Conservation (phyloP, 441 rosid species). For the Manihot esculenta region DNA sequence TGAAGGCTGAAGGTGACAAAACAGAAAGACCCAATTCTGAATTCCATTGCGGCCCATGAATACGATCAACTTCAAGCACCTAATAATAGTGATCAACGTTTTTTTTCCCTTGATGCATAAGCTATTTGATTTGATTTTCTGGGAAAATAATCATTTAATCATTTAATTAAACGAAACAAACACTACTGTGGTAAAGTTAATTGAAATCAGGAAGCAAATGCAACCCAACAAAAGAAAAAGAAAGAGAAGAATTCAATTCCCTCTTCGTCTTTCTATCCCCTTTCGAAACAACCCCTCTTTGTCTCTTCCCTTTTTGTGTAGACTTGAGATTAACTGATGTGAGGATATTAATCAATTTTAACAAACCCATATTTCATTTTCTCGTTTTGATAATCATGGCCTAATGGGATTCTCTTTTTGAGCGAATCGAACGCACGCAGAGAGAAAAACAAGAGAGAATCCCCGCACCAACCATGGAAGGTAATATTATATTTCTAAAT, state of each 20-base stretch:
- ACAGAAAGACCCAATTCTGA: too few relatives aligned
- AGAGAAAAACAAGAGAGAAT: conserved; percentile 8
- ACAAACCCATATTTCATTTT: conserved; percentile 8
- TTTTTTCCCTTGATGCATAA: not conserved
- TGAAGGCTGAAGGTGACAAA: too few relatives aligned
- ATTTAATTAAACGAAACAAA: conserved; percentile 6
- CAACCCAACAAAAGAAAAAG: conserved; percentile 1
- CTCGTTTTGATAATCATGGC: not conserved
- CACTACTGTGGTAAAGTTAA: too few relatives aligned
- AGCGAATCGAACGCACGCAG: conserved; percentile 11
- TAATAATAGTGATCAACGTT: not conserved
- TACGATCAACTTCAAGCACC: too few relatives aligned
- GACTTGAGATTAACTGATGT: too few relatives aligned
- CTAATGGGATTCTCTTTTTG: conserved; percentile 28
- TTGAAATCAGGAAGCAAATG: not conserved
- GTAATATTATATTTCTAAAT: conserved; percentile 21
- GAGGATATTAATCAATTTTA: not conserved
- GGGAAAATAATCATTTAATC: not conserved
- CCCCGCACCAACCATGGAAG: conserved; percentile 36
- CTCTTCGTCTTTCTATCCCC: not conserved
- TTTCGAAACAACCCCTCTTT: not conserved
- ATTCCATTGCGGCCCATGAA: too few relatives aligned
- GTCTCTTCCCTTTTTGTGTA: not conserved
- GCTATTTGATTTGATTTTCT: conserved; percentile 1
- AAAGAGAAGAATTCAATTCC: conserved; percentile 1